Percentiles rank a stretch among this genome's conserved stretches.
These are phyloP conservation scores for Prunus mira DNA, from an alignment of 306 rosid genomes.

Conservation along the genomic window DNA sequence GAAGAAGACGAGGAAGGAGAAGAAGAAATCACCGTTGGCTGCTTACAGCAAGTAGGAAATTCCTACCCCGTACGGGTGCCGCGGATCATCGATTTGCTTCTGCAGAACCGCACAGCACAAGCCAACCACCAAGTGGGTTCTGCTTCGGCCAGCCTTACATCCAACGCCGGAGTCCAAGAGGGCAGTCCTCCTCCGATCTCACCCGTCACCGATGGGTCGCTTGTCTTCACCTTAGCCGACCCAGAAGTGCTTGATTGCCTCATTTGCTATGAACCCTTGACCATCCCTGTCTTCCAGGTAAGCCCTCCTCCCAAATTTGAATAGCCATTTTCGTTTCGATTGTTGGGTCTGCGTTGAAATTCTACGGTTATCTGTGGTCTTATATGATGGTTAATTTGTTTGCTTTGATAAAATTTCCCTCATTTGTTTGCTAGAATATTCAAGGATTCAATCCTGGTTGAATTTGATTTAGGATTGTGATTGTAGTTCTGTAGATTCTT, in stretches of 20 bases:
- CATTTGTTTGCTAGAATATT: neutral
- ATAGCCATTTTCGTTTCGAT: neutral
- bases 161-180: neutral
- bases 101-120: neutral
- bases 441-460: neutral
- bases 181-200: neutral
- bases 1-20: too few species aligned
- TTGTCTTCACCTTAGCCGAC: conserved; percentile 47
- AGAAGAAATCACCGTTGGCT: too few species aligned
- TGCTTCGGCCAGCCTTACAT: neutral
- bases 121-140: neutral
- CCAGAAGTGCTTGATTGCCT: conserved; percentile 80
- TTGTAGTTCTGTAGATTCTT: neutral
- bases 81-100: too few species aligned
- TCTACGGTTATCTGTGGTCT: neutral
- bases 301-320: neutral
- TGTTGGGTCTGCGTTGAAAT: neutral
- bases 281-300: conserved; percentile 73
- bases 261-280: conserved; percentile 67
- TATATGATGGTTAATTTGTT: neutral
- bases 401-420: neutral
- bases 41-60: too few species aligned
- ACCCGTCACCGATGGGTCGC: conserved; percentile 6
- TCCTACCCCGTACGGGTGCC: too few species aligned
- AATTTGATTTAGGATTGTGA: neutral